Evolutionary conservation across 2,329 filamentous ascomycete species (phyloP).

Genomic region (Ampelomyces quisqualis): DNA sequence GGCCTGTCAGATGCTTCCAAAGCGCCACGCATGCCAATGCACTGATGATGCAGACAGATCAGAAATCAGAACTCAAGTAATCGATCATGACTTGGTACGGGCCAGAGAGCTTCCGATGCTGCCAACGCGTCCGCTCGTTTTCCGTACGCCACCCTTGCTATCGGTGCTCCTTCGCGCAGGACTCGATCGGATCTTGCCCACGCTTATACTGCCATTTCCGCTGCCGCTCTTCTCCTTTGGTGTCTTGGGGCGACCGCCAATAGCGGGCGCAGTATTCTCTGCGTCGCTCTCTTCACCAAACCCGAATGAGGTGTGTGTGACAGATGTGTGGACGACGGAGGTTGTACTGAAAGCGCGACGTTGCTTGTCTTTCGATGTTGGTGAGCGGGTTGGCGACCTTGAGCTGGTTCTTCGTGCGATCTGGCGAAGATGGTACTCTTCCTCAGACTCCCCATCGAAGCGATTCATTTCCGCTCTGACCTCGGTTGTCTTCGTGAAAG

Average conservation of each 20-base stretch:
- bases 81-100: slow-evolving; percentile 33
- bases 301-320: slow-evolving; percentile 39
- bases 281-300: slow-evolving; percentile 49
- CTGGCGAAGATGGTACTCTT: slow-evolving; percentile 74
- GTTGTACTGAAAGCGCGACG: slow-evolving; percentile 74
- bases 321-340: slow-evolving; percentile 52
- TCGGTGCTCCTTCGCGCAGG: slow-evolving; percentile 50
- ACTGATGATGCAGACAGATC: slow-evolving; percentile 12
- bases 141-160: slow-evolving; percentile 52
- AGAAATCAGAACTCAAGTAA: slow-evolving; percentile 6
- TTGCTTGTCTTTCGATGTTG: slow-evolving; percentile 57
- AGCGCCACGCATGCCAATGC: slow-evolving; percentile 28
- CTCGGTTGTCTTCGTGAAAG: slow-evolving; percentile 60
- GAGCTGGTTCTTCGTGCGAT: slow-evolving; percentile 62
- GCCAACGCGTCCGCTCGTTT: slow-evolving; percentile 54
- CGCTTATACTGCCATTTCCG: slow-evolving; percentile 48
- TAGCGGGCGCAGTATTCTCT: slow-evolving; percentile 46
- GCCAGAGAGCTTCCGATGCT: slow-evolving; percentile 44
- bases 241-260: slow-evolving; percentile 47
- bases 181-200: slow-evolving; percentile 49
- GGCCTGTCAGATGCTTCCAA: slow-evolving; percentile 15
- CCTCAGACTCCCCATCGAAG: slow-evolving; percentile 69
- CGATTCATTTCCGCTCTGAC: slow-evolving; percentile 59
- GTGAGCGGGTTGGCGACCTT: slow-evolving; percentile 63
- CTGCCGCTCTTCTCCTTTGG: slow-evolving; percentile 47